Evolutionary conservation across 371 early-diverging fungal genomes (phyloP).

Genomic region (Actinomortierella wolfii): DNA sequence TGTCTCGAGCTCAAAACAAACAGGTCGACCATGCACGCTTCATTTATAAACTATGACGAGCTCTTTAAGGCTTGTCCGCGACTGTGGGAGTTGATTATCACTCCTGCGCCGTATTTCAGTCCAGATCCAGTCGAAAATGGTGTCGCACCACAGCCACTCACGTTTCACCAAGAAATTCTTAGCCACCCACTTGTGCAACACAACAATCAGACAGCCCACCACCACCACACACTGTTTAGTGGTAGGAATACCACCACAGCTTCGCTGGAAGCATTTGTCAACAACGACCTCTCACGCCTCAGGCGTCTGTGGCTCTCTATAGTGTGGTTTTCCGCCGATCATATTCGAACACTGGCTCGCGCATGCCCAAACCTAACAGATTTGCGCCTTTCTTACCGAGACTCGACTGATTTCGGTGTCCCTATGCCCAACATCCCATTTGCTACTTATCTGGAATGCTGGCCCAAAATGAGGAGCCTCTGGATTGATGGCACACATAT

Average conservation of each 20-base stretch:
- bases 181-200: not conserved
- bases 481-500: constrained; percentile 9
- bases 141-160: not conserved
- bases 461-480: constrained; percentile 10
- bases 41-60: constrained; percentile 7
- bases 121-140: not conserved
- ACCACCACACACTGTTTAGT: not conserved
- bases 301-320: constrained; percentile 12
- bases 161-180: not conserved
- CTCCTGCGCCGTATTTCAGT: constrained; percentile 12
- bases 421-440: not conserved
- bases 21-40: not conserved
- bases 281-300: constrained; percentile 6
- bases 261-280: not conserved
- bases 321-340: constrained; percentile 19
- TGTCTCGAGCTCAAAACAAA: constrained; percentile 12
- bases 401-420: not conserved
- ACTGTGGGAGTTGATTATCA: constrained; percentile 11
- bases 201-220: not conserved
- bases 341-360: constrained; percentile 4
- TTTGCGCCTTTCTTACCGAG: constrained; percentile 15
- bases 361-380: constrained; percentile 15
- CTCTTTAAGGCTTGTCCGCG: constrained; percentile 7
- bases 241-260: not conserved
- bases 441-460: constrained; percentile 4